Evolutionary conservation across 148 eudicot species (phyloP).

Genomic region (Vaccinium darrowii): DNA sequence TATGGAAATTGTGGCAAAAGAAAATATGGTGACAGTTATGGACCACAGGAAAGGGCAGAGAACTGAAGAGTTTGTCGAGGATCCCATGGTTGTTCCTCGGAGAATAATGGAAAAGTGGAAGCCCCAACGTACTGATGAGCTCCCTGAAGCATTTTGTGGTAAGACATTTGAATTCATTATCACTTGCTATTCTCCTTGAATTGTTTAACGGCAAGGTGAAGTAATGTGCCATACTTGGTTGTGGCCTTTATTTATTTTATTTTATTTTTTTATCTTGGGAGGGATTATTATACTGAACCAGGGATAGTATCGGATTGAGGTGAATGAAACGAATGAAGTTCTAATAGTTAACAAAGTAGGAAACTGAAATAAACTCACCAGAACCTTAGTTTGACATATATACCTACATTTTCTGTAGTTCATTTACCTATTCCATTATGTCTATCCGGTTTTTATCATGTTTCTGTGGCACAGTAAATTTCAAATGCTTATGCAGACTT

Average conservation of each 20-base stretch:
- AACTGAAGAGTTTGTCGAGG: slow-evolving; percentile 74
- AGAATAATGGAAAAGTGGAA: slow-evolving; percentile 91
- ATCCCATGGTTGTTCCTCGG: slow-evolving; percentile 87
- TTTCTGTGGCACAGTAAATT: background rate
- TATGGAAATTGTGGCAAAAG: slow-evolving; percentile 96
- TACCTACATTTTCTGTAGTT: background rate
- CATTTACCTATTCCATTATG: background rate
- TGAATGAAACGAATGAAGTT: background rate
- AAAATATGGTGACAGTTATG: slow-evolving; percentile 79
- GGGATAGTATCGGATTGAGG: background rate
- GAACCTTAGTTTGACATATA: background rate
- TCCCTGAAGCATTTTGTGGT: slow-evolving; percentile 98
- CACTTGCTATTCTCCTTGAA: background rate
- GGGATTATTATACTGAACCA: background rate
- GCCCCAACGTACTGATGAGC: slow-evolving; percentile 90
- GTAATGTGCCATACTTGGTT: background rate
- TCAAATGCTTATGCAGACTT: background rate
- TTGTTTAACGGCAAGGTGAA: background rate
- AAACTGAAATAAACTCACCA: background rate
- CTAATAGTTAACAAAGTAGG: background rate
- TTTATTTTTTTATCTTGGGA: background rate
- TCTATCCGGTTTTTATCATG: background rate
- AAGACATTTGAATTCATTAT: slow-evolving; percentile 23
- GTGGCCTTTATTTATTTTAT: background rate
- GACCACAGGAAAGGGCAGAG: slow-evolving; percentile 70